Conservation (phyloP, 805 yeast species). For the Teunomyces atbi region DNA sequence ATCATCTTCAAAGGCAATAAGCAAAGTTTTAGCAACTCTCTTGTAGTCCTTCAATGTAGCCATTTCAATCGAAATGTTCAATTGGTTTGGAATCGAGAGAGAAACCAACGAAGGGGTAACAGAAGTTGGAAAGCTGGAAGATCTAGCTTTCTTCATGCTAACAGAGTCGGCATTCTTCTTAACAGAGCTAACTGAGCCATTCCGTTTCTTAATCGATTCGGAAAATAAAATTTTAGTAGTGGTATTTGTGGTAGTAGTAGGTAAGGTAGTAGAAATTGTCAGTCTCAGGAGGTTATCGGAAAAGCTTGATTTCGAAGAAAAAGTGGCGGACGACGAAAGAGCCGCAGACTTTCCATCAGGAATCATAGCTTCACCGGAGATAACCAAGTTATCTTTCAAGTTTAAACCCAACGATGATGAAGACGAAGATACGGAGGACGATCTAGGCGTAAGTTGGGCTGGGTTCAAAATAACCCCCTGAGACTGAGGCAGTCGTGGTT, state of each 20-base stretch:
- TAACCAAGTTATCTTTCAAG: constrained; percentile 4
- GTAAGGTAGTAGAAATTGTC: constrained; percentile 4
- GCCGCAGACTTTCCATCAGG: background rate
- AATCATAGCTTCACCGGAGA: constrained; percentile 8
- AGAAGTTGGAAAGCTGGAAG: constrained; percentile 6
- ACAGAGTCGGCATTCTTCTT: background rate
- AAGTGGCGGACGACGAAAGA: background rate
- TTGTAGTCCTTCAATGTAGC: constrained; percentile 46
- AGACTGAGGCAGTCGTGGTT: constrained; percentile 20
- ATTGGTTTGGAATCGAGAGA: constrained; percentile 12
- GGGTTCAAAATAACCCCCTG: constrained; percentile 18
- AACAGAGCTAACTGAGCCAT: constrained; percentile 1
- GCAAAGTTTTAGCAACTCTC: constrained; percentile 54
- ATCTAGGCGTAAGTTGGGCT: constrained; percentile 4
- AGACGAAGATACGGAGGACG: constrained; percentile 6
- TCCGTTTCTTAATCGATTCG: background rate
- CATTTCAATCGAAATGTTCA: constrained; percentile 13
- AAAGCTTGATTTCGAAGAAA: background rate
- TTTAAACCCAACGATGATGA: constrained; percentile 6
- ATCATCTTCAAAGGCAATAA: constrained; percentile 54
- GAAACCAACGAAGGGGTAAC: constrained; percentile 5
- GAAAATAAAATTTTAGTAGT: constrained; percentile 1
- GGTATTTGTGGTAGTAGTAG: background rate
- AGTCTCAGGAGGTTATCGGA: constrained; percentile 25
- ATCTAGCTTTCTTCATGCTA: background rate